Evolutionary conservation across 805 yeast species (phyloP).

Genomic region (Teunomyces pallodes): DNA sequence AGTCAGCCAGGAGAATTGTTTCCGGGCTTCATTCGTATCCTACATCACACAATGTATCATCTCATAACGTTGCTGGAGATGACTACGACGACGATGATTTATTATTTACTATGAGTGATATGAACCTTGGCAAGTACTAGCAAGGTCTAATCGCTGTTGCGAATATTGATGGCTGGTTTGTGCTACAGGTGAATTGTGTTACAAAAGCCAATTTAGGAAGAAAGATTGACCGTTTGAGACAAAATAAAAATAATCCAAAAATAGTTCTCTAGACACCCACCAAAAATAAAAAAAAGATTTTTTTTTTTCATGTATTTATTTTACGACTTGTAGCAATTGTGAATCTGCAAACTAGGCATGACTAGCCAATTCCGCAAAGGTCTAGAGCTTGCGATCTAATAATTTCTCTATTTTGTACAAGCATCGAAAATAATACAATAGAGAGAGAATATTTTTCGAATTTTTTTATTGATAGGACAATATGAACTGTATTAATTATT

Average conservation of each 20-base stretch:
- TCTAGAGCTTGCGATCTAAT: neutral
- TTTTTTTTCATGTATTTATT: neutral
- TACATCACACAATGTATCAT: neutral
- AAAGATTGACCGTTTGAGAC: neutral
- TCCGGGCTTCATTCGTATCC: conserved; percentile 4
- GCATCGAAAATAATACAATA: neutral
- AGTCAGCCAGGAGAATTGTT: neutral
- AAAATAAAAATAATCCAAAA: neutral
- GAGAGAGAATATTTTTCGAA: neutral
- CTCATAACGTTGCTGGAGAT: conserved; percentile 3
- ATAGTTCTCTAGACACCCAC: neutral
- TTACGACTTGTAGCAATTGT: neutral
- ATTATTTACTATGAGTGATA: conserved; percentile 71
- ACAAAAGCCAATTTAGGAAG: neutral
- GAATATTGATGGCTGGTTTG: neutral
- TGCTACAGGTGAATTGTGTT: neutral
- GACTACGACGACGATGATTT: conserved; percentile 57
- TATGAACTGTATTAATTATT: neutral
- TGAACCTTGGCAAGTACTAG: conserved; percentile 44
- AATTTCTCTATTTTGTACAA: neutral
- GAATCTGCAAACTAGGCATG: neutral
- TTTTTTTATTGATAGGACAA: too few species aligned
- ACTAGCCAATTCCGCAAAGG: neutral
- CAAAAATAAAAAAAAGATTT: too few species aligned
- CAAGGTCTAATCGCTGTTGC: neutral